A percentile compares a stretch with the other conserved stretches of the same genome.
Evolutionary conservation across 805 yeast genomes (phyloP).

Genomic region (Monosporozyma unispora): DNA sequence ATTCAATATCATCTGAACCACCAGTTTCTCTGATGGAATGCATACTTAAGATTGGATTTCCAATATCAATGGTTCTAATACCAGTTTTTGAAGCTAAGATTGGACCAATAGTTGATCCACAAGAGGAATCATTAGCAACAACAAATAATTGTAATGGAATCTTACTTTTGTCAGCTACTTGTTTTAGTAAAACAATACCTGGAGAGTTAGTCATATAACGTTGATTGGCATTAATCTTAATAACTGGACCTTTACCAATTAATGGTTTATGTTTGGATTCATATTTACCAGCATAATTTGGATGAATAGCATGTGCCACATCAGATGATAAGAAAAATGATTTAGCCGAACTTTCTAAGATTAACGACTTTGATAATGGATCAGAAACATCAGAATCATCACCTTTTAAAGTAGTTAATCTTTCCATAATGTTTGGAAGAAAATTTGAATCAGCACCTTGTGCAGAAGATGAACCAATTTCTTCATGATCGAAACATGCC

Average conservation of each 20-base stretch:
- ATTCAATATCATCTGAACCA: slow-evolving; percentile 63
- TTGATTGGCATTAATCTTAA: slow-evolving; percentile 91
- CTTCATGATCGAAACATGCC: slow-evolving; percentile 92
- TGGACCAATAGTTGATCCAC: slow-evolving; percentile 97
- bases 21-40: slow-evolving; percentile 91
- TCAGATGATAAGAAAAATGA: slow-evolving; percentile 89
- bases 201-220: slow-evolving; percentile 90
- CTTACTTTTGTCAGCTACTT: slow-evolving; percentile 53
- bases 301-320: slow-evolving; percentile 96
- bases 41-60: slow-evolving; percentile 89
- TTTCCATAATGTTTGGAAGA: slow-evolving; percentile 64
- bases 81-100: slow-evolving; percentile 83
- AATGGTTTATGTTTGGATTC: slow-evolving; percentile 74
- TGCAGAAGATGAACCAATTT: slow-evolving; percentile 85
- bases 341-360: slow-evolving; percentile 53
- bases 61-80: slow-evolving; percentile 77
- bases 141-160: slow-evolving; percentile 90
- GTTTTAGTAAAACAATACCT: slow-evolving; percentile 71
- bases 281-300: slow-evolving; percentile 71
- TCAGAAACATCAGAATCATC: slow-evolving; percentile 29
- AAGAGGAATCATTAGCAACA: slow-evolving; percentile 86
- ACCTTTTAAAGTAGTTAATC: slow-evolving; percentile 47
- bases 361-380: slow-evolving; percentile 29
- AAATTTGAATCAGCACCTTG: slow-evolving; percentile 96
- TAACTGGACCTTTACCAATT: slow-evolving; percentile 83